phyloP scores from a whole-genome alignment of 179 eudicot species.

The Silene coronaria region DNA sequence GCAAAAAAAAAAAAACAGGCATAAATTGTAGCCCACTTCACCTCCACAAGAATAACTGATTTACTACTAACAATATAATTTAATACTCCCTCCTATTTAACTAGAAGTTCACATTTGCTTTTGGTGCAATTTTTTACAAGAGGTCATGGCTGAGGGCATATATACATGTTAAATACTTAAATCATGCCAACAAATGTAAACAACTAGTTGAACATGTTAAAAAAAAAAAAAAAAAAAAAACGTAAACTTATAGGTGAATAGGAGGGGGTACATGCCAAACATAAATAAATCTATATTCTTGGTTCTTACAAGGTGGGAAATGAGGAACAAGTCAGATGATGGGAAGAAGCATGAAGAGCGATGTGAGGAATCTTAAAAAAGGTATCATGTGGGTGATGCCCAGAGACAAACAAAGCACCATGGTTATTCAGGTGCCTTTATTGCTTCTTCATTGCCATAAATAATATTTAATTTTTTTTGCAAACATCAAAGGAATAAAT shows the following conservation, averaged over 20 bases:
- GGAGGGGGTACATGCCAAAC: no score
- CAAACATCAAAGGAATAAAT: no score
- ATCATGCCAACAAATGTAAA: no score
- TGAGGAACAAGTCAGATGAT: not conserved
- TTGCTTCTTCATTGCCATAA: not conserved
- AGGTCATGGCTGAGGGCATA: no score
- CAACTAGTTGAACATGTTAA: no score
- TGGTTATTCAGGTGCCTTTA: not conserved
- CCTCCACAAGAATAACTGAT: not conserved
- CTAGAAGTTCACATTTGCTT: no score
- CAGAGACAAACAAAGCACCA: not conserved
- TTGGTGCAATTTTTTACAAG: no score
- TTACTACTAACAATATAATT: not conserved
- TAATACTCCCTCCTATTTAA: no score
- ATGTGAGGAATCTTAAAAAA: not conserved
- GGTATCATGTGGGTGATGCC: not conserved
- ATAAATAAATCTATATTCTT: not conserved
- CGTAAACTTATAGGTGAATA: no score
- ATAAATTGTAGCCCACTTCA: constrained; percentile 1
- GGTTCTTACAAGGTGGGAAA: not conserved
- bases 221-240: no score
- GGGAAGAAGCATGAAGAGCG: not conserved
- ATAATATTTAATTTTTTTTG: no score
- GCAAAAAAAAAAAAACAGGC: constrained; percentile 24
- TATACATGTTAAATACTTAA: no score